Conservation (phyloP, 176 grass and related monocot species). For the Eragrostis nindensis region DNA sequence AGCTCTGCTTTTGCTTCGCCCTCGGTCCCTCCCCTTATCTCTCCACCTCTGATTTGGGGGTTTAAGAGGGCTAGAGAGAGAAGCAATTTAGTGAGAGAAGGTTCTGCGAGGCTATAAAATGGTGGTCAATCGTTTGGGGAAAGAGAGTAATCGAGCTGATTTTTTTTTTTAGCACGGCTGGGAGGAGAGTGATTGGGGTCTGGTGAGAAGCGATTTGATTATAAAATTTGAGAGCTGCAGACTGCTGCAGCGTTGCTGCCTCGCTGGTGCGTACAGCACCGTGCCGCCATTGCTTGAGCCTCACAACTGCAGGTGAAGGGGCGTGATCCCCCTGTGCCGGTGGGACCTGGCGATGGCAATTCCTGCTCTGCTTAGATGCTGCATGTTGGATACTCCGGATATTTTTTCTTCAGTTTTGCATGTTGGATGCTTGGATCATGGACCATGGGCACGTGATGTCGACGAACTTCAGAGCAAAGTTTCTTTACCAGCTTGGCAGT, state of each 20-base stretch:
- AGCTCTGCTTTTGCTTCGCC: conserved; percentile 44
- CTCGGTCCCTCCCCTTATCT: not conserved
- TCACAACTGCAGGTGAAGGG: conserved; percentile 30
- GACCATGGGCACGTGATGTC: conserved; percentile 7
- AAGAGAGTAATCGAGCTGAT: conserved; percentile 9
- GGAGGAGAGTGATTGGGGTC: conserved; percentile 31
- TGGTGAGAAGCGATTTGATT: conserved; percentile 43
- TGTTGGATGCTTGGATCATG: conserved; percentile 33
- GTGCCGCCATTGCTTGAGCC: conserved; percentile 32
- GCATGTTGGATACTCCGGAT: conserved; percentile 1
- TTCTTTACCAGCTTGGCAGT: not conserved
- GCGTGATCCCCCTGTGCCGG: not conserved
- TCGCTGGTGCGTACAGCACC: not conserved
- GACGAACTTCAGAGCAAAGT: conserved; percentile 24
- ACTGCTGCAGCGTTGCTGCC: not conserved
- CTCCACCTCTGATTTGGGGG: conserved; percentile 22
- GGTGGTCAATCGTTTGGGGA: conserved; percentile 49
- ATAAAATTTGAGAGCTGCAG: conserved; percentile 11
- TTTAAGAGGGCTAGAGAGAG: conserved; percentile 1
- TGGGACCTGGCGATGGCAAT: conserved; percentile 34
- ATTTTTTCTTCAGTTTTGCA: not conserved
- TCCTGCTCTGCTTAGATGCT: not conserved
- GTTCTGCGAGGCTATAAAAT: conserved; percentile 38
- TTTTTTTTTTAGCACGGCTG: conserved; percentile 20
- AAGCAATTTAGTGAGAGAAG: conserved; percentile 23